Base-by-base conservation (phyloP, 108 stramenopile species). In the Nannochloropsis gaditana region DNA sequence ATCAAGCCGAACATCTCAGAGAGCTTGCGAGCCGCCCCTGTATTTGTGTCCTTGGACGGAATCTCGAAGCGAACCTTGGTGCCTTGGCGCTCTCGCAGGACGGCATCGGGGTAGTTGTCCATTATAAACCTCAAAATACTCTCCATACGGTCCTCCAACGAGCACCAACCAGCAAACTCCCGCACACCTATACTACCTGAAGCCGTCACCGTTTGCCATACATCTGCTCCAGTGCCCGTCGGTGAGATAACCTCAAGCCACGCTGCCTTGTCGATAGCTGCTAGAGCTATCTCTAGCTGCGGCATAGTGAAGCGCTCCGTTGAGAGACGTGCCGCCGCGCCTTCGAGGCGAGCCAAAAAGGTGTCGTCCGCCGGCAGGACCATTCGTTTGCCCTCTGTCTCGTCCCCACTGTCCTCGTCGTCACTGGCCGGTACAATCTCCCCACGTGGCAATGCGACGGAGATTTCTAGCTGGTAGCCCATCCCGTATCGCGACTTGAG, bases 401-500 rank as follows among this genome's bases (percentile, higher is more conserved):
- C 45, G 45, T 15, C 45, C 44, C 41, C 31, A 41, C 45, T 9
- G 41, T 84, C 45, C 45, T 41, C 31, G 43, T 44, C 9, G 59
- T 31, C 11, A 19, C 9, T 17, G 81, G 83, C 41, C 43, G 43
- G 17, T n/a, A 6, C 15, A 73, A 73, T 15, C 31, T 31, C 31
- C 31, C 31, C 31, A 31, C 31, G 31, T 21, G 84, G 87, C 44
- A 42, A 6, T 79, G 83, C 45, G 47, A 91, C 85, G 42, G 83
- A 88, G 17, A 84, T 84, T 90, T 91, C 91, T 42, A 92, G 83
- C 87, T 92, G 85, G 80, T 90, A 92, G 45, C 90, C 93, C 45
- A 45, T 44, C 84, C 92, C 93, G 81, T 92, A 92, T n/a, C 88
- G 84, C 43, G 88, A 81, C 90, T 93, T 93, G 82, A 93, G 90